These are phyloP conservation scores for Xylaria sp. DNA, from an alignment of 495 filamentous ascomycete species.

Conservation along the genomic window DNA sequence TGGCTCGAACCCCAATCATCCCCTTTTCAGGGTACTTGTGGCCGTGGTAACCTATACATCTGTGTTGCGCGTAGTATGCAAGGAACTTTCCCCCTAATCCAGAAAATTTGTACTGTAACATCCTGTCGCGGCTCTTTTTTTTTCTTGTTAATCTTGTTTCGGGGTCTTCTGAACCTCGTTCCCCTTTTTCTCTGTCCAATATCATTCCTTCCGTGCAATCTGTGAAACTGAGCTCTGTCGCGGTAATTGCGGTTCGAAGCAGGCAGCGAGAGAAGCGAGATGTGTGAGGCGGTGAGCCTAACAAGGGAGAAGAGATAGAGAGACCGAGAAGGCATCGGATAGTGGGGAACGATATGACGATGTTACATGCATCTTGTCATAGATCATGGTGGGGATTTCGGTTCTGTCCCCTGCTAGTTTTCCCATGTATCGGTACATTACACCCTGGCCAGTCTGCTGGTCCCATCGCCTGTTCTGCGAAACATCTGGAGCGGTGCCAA, in stretches of 20 bases:
- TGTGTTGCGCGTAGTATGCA: not conserved
- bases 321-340: not conserved
- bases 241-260: not conserved
- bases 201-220: not conserved
- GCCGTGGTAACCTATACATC: constrained; percentile 1
- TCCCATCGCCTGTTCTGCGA: not conserved
- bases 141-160: not conserved
- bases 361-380: constrained; percentile 23
- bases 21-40: constrained; percentile 12
- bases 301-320: constrained; percentile 9
- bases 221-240: not conserved
- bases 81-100: constrained; percentile 21
- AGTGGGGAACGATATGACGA: constrained; percentile 15
- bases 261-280: not conserved
- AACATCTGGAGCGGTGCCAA: not conserved
- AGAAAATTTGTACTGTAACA: not conserved
- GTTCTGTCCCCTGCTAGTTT: constrained; percentile 7
- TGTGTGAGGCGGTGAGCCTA: constrained; percentile 18
- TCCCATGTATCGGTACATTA: constrained; percentile 20
- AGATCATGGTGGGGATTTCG: constrained; percentile 22
- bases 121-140: constrained; percentile 4
- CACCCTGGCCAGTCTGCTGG: not conserved
- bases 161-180: not conserved
- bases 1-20: constrained; percentile 15
- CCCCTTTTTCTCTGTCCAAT: not conserved